Conservation (phyloP, 116 monocot genomes). For the Iris pallida region DNA sequence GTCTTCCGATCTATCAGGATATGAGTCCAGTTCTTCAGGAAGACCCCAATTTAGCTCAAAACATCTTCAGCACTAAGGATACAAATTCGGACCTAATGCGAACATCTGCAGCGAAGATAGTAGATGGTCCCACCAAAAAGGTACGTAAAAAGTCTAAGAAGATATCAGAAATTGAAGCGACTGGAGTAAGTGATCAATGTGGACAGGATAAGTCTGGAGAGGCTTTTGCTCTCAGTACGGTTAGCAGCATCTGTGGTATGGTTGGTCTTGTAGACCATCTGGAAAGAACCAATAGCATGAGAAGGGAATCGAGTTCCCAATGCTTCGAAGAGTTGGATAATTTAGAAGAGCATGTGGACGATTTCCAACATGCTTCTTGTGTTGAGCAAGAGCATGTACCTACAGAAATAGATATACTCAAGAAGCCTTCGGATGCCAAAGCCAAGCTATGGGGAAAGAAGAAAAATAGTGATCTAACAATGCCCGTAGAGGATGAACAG, state of each 20-base stretch:
- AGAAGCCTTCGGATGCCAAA: slow-evolving; percentile 11
- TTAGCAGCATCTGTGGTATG: background rate
- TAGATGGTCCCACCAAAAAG: slow-evolving; percentile 19
- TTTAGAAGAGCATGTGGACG: slow-evolving; percentile 7
- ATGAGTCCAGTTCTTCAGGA: slow-evolving; percentile 4
- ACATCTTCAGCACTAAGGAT: background rate
- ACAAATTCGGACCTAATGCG: slow-evolving; percentile 16
- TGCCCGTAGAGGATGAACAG: slow-evolving; percentile 18
- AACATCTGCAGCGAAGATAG: slow-evolving; percentile 10
- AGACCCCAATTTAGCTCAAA: background rate
- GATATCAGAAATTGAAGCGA: slow-evolving; percentile 40
- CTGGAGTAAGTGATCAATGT: slow-evolving; percentile 8
- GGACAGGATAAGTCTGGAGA: slow-evolving; percentile 9
- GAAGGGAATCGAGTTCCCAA: slow-evolving; percentile 10
- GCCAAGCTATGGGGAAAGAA: slow-evolving; percentile 4
- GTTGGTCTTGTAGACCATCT: slow-evolving; percentile 3
- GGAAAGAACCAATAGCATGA: slow-evolving; percentile 10
- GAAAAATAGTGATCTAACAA: background rate
- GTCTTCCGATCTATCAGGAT: slow-evolving; percentile 5
- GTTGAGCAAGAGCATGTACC: slow-evolving; percentile 1
- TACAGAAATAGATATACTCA: background rate
- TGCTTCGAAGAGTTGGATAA: slow-evolving; percentile 5
- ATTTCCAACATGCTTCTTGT: slow-evolving; percentile 3
- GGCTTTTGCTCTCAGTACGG: background rate
- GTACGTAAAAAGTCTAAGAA: slow-evolving; percentile 46